Evolutionary conservation across 1,284 basidiomycete genomes (phyloP), one percentile per base, ranked within the genome.

Genomic region (Thecaphora frezii): DNA sequence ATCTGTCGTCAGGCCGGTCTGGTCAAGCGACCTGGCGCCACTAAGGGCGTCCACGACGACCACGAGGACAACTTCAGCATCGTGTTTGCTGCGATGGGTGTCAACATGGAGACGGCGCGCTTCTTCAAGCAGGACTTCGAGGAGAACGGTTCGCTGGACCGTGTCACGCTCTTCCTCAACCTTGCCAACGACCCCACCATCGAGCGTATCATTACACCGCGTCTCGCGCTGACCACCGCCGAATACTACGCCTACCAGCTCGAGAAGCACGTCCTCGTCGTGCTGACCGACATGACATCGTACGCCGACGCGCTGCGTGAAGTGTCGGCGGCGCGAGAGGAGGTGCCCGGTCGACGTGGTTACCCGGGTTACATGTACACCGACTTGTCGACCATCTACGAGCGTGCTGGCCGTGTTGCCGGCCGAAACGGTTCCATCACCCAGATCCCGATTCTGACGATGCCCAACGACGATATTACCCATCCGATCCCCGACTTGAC

Each of bases 71-170:
- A 99, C 82, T 99, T 99, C 85, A 94, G 91, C 49, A 94, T 99
- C 76, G 96, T 98, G 50, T 99, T 98, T 80, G 96, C 93, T 50
- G 96, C 96, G 41, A 98, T 99, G 96, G 96, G 96, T 87, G 96
- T 96, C 74, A 99, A 99, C 84, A 96, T 97, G 93, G 96, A 98
- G 82, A 98, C 96, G 9, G 96, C 96, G 28, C 88, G 96, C 51
- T 99, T 97, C 86, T 99, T 99, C 89, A 94, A 96, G 82, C 91
- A 97, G 80, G 96, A 98, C 83, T 98, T 98, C 80, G 93, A 98
- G 82, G 94, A 97, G 80, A 97, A 97, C 79, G 96, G 96, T 47
- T 91, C 89, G 84, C 86, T 98, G 68, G 93, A 97, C 82, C 90
- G 96, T 77, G 93, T 97, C 51, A 98, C 96, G 8, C 85, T 99